Evolutionary conservation across 108 stramenopile genomes (phyloP).

Genomic region (Cylindrotheca closterium): DNA sequence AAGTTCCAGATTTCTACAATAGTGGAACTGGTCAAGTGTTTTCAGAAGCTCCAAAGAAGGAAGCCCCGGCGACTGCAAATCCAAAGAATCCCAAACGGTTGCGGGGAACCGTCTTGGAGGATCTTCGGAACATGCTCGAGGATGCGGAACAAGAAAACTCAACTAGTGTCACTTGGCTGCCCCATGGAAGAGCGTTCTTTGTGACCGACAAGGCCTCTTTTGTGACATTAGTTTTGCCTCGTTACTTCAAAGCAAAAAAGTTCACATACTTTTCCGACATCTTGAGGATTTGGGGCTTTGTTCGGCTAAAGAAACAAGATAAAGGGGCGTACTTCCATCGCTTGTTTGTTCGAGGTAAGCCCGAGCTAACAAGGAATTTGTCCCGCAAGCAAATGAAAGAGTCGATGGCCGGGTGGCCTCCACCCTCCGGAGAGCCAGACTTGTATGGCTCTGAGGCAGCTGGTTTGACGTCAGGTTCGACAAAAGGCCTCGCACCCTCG

Average conservation of each 20-base stretch:
- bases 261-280: conserved; percentile 37
- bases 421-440: conserved; percentile 8
- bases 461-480: too few relatives aligned
- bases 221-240: conserved; percentile 53
- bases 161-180: conserved; percentile 40
- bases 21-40: conserved; percentile 13
- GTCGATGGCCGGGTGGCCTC: conserved; percentile 22
- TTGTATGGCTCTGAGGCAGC: conserved; percentile 7
- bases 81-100: conserved; percentile 18
- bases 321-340: conserved; percentile 36
- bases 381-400: conserved; percentile 27
- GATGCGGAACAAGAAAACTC: conserved; percentile 20
- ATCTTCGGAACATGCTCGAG: conserved; percentile 27
- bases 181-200: conserved; percentile 56
- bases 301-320: conserved; percentile 32
- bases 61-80: conserved; percentile 2
- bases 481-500: too few relatives aligned
- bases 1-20: conserved; percentile 25
- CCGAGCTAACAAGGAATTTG: conserved; percentile 14
- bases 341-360: conserved; percentile 28
- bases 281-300: conserved; percentile 73
- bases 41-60: conserved; percentile 2
- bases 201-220: conserved; percentile 48
- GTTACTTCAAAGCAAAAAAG: conserved; percentile 26
- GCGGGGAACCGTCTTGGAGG: conserved; percentile 28